Percentiles rank a stretch among this genome's conserved stretches.
Conservation (phyloP, 441 rosid genomes). For the California macrophylla region DNA sequence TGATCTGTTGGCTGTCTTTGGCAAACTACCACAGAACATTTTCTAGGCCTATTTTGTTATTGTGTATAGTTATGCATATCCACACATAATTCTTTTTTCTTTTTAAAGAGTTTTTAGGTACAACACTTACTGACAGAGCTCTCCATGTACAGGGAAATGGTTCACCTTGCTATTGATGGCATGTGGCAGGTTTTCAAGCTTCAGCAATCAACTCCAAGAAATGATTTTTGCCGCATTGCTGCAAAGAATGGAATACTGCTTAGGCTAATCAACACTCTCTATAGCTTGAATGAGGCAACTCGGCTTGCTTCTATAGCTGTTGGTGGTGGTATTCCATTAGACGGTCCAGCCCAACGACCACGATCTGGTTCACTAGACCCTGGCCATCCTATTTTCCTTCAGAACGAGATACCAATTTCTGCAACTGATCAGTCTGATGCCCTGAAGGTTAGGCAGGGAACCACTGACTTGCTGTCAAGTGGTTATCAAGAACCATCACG, state of each 20-base stretch:
- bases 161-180: slow-evolving; percentile 97
- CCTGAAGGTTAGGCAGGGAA: slow-evolving; percentile 47
- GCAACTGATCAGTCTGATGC: slow-evolving; percentile 44
- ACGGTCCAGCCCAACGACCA: slow-evolving; percentile 37
- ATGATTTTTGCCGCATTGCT: slow-evolving; percentile 90
- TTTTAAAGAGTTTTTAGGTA: slow-evolving; percentile 32
- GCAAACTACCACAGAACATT: background rate
- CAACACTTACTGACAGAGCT: slow-evolving; percentile 53
- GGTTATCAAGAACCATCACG: slow-evolving; percentile 51
- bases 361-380: slow-evolving; percentile 66
- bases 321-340: slow-evolving; percentile 47
- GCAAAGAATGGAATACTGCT: slow-evolving; percentile 82
- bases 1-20: background rate
- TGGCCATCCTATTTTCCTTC: slow-evolving; percentile 45
- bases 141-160: slow-evolving; percentile 86
- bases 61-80: background rate
- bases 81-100: background rate
- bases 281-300: slow-evolving; percentile 96
- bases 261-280: slow-evolving; percentile 84
- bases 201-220: slow-evolving; percentile 80
- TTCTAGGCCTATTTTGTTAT: background rate
- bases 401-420: slow-evolving; percentile 40
- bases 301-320: slow-evolving; percentile 62
- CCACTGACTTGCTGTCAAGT: slow-evolving; percentile 27
- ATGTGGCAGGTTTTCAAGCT: slow-evolving; percentile 99